Evolutionary conservation across 352 stramenopile genomes (phyloP).

Genomic region (Phytophthora sojae): DNA sequence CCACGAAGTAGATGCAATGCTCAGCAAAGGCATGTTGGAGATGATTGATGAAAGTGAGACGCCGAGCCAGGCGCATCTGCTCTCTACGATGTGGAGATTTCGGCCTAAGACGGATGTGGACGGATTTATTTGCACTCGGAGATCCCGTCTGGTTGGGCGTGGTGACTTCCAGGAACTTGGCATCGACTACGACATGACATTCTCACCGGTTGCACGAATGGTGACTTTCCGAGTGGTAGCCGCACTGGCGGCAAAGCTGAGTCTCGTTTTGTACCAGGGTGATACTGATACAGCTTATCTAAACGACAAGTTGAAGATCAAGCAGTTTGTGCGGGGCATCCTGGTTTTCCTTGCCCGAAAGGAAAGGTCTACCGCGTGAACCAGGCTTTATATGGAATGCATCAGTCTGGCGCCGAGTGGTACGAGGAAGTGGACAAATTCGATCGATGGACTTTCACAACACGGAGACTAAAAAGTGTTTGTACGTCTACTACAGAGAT

Average conservation of each 20-base stretch:
- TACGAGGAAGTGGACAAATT: constrained; percentile 18
- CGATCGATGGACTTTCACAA: neutral
- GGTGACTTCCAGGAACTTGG: constrained; percentile 9
- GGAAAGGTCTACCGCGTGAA: constrained; percentile 15
- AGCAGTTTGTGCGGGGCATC: constrained; percentile 11
- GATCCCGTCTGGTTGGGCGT: constrained; percentile 5
- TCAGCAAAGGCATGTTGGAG: neutral
- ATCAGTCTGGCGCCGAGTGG: constrained; percentile 27
- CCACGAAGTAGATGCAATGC: neutral
- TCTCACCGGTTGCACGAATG: constrained; percentile 24
- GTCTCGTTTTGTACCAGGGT: constrained; percentile 14
- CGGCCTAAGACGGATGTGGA: neutral
- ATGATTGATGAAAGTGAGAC: neutral
- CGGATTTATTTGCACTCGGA: neutral
- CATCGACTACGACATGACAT: constrained; percentile 1
- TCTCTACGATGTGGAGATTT: constrained; percentile 1
- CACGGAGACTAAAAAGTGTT: neutral
- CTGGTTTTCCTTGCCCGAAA: constrained; percentile 13
- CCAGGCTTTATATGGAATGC: neutral
- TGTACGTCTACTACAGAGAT: neutral
- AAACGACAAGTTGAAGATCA: constrained; percentile 17
- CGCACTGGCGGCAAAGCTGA: neutral
- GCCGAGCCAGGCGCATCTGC: neutral
- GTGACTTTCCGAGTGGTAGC: constrained; percentile 10
- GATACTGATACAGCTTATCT: constrained; percentile 22